Base-by-base conservation (phyloP, 345 rosid species). In the Citrus maxima region DNA sequence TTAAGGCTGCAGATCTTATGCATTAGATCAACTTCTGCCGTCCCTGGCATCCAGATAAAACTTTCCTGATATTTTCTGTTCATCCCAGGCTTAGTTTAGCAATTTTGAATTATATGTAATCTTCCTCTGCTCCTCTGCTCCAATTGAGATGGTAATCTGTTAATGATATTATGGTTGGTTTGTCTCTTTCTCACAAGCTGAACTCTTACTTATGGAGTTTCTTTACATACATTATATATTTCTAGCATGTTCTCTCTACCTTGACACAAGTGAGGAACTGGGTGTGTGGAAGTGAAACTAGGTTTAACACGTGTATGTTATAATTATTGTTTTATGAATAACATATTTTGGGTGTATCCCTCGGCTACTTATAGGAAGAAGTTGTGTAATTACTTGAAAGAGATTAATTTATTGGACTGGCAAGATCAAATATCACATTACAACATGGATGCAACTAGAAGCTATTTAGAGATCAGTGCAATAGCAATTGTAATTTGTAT, bases 181-280 rank as follows among this genome's bases (percentile, higher is more conserved):
- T 46, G 35, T 35, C 32, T 59, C 64, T 37, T 12, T 55, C 24
- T 2, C 21, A 59, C 32, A 22, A 35, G 66, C 13, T 8, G 67
- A 9, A 37, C 34, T 73, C 12, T 73, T 73, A 56, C 63, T 72
- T 55, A 18, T 37, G 77, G 56, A 40, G 74, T 70, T 70, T 59
- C 66, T 73, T 60, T 8, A 59, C 21, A 38, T 60, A 35, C 35
- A 38, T 38, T 73, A 24, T 38, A 73, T 25, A 51, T 73, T 51
- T 73, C 77, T 60, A 28, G 2, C 67, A 60, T 59, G 9, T 60
- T 18, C 38, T 73, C 49, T 40, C 56, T 25, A 7, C 25, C 67
- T 25, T 73, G 14, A 37, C 13, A 16, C 38, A 10, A 60, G 34
- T 38, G 55, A 60, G 30, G 77, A 59, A 16, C 24, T 35, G 56